A percentile compares a stretch with the other conserved stretches of the same genome.
Evolutionary conservation across 2,329 filamentous ascomycete species (phyloP).

Genomic region (Fusarium algeriense): DNA sequence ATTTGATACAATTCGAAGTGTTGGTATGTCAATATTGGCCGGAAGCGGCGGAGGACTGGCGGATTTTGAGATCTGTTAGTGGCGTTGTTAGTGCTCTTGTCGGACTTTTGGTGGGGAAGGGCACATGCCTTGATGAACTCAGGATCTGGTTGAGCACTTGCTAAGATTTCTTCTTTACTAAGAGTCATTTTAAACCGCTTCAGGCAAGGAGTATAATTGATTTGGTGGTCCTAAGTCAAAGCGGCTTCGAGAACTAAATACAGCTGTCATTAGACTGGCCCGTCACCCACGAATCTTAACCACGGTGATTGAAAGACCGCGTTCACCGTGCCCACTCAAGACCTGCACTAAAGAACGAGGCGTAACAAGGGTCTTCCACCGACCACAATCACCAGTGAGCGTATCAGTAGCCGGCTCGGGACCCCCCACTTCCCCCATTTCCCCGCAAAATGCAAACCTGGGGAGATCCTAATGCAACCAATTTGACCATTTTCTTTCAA

Average conservation of each 20-base stretch:
- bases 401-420: not conserved
- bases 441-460: not conserved
- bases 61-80: not conserved
- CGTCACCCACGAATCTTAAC: not conserved
- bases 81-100: not conserved
- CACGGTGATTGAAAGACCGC: not conserved
- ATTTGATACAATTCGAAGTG: not conserved
- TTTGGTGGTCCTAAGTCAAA: accelerated
- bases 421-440: not conserved
- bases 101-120: not conserved
- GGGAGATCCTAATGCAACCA: not conserved
- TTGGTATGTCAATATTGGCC: not conserved
- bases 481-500: not conserved
- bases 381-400: not conserved
- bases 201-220: not conserved
- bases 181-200: not conserved
- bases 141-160: not conserved
- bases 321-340: not conserved
- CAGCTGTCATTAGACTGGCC: not conserved
- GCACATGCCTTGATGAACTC: not conserved
- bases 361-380: not conserved
- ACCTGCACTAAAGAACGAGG: not conserved
- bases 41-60: not conserved
- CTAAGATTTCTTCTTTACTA: not conserved
- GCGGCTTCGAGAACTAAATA: not conserved